Evolutionary conservation across 2,329 filamentous ascomycete genomes (phyloP), one percentile per base, ranked within the genome.

Genomic region (Mollisiaceae sp.): DNA sequence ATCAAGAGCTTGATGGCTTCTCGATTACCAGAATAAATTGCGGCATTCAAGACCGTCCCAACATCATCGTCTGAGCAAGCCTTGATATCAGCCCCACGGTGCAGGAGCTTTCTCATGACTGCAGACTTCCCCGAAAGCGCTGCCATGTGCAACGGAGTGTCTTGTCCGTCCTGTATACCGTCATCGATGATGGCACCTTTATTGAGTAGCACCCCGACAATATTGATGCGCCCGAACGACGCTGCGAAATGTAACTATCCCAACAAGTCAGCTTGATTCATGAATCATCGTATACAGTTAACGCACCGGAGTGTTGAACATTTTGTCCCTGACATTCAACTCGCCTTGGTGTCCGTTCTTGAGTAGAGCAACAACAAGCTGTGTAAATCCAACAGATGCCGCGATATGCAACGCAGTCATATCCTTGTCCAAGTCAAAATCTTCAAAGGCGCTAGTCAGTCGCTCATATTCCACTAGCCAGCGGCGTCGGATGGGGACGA

Each of bases 381-480:
- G 61, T 1, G 15, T 50, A 52, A 63, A 59, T 8, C 61, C 61
- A 41, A 63, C 27, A 8, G 55, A 57, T 20, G 61, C 61, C 15
- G 41, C 61, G 27, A 63, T 20, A 22, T 63, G 61, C 24, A 63
- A 4, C 41, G 61, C 61, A 41, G 41, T 35, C 12, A 63, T 14
- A 47, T 63, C 27, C 24, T 35, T 15, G 22, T 47, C 41, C 4
- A 47, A 18, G 27, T 60, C 54, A 52, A 58, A 35, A 4, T 45
- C 54, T 27, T 57, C 38, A 36, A 58, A 36, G 22, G 52, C 52
- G 18, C 12, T 27, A 36, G 22, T 56, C 22, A 56, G n/a, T 52
- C 61, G 61, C 38, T 24, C 32, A 20, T 63, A 63, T 58, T 59
- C 55, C 4, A 50, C 22, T 3, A 58, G 55, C 61, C 61, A 63